Base-by-base conservation (phyloP, 352 stramenopile genomes). In the Globisporangium radiosum region DNA sequence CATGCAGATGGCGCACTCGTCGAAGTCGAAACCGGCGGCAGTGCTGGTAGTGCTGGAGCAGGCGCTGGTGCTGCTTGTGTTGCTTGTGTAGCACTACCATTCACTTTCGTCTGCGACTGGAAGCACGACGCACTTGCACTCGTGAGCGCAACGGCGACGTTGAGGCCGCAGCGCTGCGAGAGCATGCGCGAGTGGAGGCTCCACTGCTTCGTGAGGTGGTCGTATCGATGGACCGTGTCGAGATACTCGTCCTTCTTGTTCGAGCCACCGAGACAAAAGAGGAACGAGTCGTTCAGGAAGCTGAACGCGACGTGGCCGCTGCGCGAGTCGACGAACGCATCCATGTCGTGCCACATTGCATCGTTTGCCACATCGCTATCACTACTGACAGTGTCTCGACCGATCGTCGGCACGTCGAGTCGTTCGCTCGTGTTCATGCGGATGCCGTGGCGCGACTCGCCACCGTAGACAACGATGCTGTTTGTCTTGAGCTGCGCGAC, bases 161-260 rank as follows among this genome's bases (percentile, higher is more conserved):
- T 88, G 3, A 90, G 59, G 3, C 80, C 80, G 57, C 80, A 88
- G 7, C 80, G 77, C 49, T 87, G 80, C 5, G 69, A 65, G 43
- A 70, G 63, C 77, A 90, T 87, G 17, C 68, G 72, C 13, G 78
- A 87, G 48, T 89, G 73, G 9, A 72, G 54, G 25, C 66, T 77
- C 81, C 81, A 91, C 40, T 77, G 60, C 52, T 83, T 75, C 2
- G 76, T 88, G 3, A 91, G 62, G 19, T 74, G 63, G 49, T 91
- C 81, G 48, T 79, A 91, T 5, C 78, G 73, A 42, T 87, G 77
- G 10, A 91, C 81, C 8, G 74, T 69, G 52, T 87, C 75, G 52
- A 89, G 48, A 51, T 89, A 87, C 60, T 87, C 78, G 59, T 91
- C 81, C 47, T 87, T 87, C 57, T 87, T 85, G 63, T 87, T 88